These are phyloP conservation scores for Zizania latifolia DNA, from an alignment of 176 grass and related monocot species.

Conservation along the genomic window DNA sequence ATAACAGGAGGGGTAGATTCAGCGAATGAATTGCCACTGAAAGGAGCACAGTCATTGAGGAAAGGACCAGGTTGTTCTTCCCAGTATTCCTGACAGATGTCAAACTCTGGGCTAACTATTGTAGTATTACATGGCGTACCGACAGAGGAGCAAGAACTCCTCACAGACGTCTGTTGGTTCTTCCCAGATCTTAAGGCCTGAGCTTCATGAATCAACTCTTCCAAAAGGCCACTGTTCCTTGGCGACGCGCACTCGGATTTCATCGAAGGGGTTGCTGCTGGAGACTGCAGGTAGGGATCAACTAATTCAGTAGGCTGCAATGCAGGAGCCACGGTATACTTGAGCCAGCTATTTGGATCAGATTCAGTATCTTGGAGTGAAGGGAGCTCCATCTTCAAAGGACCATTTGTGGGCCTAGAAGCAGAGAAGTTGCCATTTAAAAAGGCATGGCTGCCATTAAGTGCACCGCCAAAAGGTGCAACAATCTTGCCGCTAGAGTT, in stretches of 20 bases:
- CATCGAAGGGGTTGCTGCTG: conserved; percentile 41
- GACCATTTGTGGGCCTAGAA: conserved; percentile 66
- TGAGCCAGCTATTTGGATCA: conserved; percentile 65
- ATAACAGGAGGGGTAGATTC: conserved; percentile 33
- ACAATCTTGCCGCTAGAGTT: conserved; percentile 49
- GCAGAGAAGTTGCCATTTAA: conserved; percentile 86
- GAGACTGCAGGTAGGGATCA: conserved; percentile 55
- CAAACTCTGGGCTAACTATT: conserved; percentile 37
- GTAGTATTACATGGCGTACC: conserved; percentile 39
- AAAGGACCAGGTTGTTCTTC: conserved; percentile 40
- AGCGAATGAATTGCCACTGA: conserved; percentile 43
- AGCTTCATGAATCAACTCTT: conserved; percentile 72
- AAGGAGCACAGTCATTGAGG: conserved; percentile 30
- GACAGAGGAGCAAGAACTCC: conserved; percentile 63
- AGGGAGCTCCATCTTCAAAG: conserved; percentile 99
- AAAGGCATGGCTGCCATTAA: conserved; percentile 73
- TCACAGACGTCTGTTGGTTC: conserved; percentile 38
- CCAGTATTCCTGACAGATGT: conserved; percentile 52
- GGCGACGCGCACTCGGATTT: conserved; percentile 52
- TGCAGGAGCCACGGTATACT: conserved; percentile 42
- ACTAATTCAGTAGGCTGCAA: conserved; percentile 52
- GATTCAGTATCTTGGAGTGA: conserved; percentile 99
- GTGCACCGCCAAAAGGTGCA: conserved; percentile 45
- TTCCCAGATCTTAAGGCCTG: conserved; percentile 46
- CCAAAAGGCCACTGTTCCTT: conserved; percentile 70